Evolutionary conservation across 495 filamentous ascomycete genomes (phyloP), one percentile per base, ranked within the genome.

Genomic region (Geopyxis carbonaria): DNA sequence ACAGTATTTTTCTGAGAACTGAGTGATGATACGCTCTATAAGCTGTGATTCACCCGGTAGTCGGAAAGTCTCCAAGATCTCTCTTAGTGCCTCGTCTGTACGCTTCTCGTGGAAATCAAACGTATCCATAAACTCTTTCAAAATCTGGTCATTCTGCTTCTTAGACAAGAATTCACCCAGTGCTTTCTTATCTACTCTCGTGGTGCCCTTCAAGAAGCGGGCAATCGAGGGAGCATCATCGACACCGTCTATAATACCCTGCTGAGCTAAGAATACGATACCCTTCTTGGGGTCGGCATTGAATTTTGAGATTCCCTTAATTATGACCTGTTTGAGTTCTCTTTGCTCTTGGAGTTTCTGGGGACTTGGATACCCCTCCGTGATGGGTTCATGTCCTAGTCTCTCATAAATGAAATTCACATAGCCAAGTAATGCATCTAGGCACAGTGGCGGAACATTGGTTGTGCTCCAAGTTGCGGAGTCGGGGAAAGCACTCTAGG

Each of bases 391-490:
- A 40, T 86, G 69, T 45, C 93, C 73, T 9, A 95, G 59, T 40
- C 89, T 68, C 47, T 93, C 87, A 8, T 83, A 76, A 40, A 99
- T 75, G 38, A 78, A 93, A 50, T 91, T 85, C 29, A 99, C 69
- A 47, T 84, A 95, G 11, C 84, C 75, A 10, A 99, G 66, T 1
- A 95, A 67, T 32, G 89, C 78, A 52, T 99, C 89, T 6, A 99
- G 63, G 52, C 91, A 99, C 14, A 99, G 59, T 2, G 91, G 89
- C 13, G 89, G 89, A 8, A 99, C 89, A 55, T 91, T 99, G 19
- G 89, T 94, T 0, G 89, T 99, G 57, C 89, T 99, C 89, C 89
- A 99, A 16, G 87, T 95, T 8, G 86, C 91, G 2, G 89, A 93
- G 53, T 99, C 89, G 5, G 89, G 89, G 48, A 99, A 84, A 7